Evolutionary conservation across 352 stramenopile genomes (phyloP).

Genomic region (Phytopythium sindhum): DNA sequence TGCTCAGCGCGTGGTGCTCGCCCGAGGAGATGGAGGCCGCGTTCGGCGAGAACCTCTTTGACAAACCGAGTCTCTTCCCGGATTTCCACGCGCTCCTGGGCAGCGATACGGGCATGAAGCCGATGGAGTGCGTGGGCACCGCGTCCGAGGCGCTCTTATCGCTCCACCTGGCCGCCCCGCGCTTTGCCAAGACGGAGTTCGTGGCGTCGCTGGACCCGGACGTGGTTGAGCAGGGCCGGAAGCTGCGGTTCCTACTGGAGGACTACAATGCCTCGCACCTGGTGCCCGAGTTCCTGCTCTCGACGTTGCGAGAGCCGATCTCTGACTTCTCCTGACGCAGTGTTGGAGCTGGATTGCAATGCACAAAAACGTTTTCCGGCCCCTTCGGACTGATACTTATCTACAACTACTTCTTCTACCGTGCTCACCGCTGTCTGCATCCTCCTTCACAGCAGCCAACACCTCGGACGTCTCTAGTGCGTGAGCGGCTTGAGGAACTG

Average conservation of each 20-base stretch:
- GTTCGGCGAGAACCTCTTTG: conserved; percentile 32
- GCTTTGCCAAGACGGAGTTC: conserved; percentile 17
- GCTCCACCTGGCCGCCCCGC: conserved; percentile 24
- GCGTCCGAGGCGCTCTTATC: conserved; percentile 31
- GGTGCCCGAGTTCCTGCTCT: conserved; percentile 26
- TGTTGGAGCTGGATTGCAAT: neutral
- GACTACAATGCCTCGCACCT: conserved; percentile 34
- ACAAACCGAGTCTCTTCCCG: conserved; percentile 26
- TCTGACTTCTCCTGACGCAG: conserved; percentile 7
- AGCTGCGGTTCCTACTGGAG: conserved; percentile 22
- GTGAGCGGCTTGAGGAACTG: conserved; percentile 49
- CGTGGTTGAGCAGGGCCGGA: conserved; percentile 16
- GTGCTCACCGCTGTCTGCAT: neutral
- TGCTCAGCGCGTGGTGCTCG: conserved; percentile 34
- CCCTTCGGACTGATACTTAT: conserved; percentile 5
- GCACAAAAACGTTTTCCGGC: neutral
- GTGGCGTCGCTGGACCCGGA: conserved; percentile 15
- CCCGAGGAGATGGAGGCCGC: conserved; percentile 19
- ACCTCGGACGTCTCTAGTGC: neutral
- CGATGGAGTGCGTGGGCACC: conserved; percentile 42
- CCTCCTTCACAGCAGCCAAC: neutral
- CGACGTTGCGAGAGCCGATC: conserved; percentile 16
- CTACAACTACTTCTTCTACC: neutral
- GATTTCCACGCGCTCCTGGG: conserved; percentile 24
- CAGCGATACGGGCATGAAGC: conserved; percentile 30